These are phyloP conservation scores for Cytospora mali DNA, from an alignment of 2,329 filamentous ascomycete genomes.

Conservation along the genomic window DNA sequence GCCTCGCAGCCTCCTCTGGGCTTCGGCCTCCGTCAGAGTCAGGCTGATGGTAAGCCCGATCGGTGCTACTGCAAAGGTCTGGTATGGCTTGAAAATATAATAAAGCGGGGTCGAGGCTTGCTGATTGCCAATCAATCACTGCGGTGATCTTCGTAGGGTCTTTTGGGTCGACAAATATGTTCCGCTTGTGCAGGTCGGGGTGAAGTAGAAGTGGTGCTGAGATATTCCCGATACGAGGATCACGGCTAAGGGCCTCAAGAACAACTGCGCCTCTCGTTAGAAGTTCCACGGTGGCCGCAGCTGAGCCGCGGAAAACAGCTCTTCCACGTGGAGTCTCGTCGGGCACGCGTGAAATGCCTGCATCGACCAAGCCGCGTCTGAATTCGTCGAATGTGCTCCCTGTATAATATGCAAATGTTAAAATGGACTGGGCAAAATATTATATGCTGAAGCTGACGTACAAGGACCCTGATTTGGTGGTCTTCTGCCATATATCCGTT, in stretches of 20 bases:
- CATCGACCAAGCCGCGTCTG: not conserved
- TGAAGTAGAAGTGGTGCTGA: slow-evolving; percentile 1
- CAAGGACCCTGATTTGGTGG: not conserved
- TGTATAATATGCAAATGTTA: not conserved
- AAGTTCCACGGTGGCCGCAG: not conserved
- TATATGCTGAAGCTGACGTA: not conserved
- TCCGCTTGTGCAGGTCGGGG: slow-evolving; percentile 4
- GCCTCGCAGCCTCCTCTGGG: not conserved
- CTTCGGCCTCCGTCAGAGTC: not conserved
- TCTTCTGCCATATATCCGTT: not conserved
- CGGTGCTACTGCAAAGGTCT: not conserved
- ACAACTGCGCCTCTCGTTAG: not conserved
- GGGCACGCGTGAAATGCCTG: not conserved
- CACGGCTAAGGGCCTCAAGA: not conserved
- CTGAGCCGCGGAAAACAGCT: not conserved
- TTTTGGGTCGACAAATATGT: not conserved
- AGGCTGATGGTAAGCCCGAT: not conserved
- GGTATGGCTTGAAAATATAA: slow-evolving; percentile 3
- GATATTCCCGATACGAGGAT: not conserved
- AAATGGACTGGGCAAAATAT: not conserved
- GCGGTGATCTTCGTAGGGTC: slow-evolving; percentile 1
- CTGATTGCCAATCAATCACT: slow-evolving; percentile 6
- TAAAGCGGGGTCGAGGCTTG: not conserved
- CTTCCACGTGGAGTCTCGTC: not conserved
- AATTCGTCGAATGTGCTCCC: not conserved